phyloP scores from a whole-genome alignment of 164 flowering plant genomes.

The Akebia trifoliata region DNA sequence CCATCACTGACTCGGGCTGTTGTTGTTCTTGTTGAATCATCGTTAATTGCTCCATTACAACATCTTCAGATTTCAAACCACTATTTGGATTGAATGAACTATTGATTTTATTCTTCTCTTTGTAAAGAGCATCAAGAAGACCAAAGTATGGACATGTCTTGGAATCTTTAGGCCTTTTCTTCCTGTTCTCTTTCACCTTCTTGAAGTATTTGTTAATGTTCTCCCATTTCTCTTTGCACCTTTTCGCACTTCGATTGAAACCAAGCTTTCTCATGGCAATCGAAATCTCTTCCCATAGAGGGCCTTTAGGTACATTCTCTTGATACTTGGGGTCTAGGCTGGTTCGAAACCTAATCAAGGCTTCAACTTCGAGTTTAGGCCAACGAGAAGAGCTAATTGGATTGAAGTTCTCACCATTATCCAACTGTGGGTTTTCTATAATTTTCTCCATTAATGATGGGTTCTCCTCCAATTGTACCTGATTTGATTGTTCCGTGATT shows the following conservation, averaged over 20 bases:
- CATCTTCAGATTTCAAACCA: conserved; percentile 21
- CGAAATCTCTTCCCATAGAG: conserved; percentile 79
- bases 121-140: conserved; percentile 60
- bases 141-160: conserved; percentile 77
- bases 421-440: conserved; percentile 11
- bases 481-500: conserved; percentile 33
- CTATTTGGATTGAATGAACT: not conserved
- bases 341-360: conserved; percentile 48
- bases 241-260: conserved; percentile 54
- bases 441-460: conserved; percentile 6
- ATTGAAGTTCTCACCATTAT: conserved; percentile 19
- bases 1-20: conserved; percentile 14
- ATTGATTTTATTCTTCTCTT: conserved; percentile 30
- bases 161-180: conserved; percentile 60
- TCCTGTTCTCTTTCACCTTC: conserved; percentile 72
- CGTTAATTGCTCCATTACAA: conserved; percentile 31
- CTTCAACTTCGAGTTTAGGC: conserved; percentile 69
- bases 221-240: conserved; percentile 92
- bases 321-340: conserved; percentile 50
- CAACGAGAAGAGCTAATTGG: conserved; percentile 51
- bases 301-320: conserved; percentile 66
- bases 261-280: conserved; percentile 51
- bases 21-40: conserved; percentile 62
- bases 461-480: conserved; percentile 9
- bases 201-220: conserved; percentile 86